Evolutionary conservation across 495 filamentous ascomycete species (phyloP), one percentile per base, ranked within the genome.

Genomic region (Penicillium manginii): DNA sequence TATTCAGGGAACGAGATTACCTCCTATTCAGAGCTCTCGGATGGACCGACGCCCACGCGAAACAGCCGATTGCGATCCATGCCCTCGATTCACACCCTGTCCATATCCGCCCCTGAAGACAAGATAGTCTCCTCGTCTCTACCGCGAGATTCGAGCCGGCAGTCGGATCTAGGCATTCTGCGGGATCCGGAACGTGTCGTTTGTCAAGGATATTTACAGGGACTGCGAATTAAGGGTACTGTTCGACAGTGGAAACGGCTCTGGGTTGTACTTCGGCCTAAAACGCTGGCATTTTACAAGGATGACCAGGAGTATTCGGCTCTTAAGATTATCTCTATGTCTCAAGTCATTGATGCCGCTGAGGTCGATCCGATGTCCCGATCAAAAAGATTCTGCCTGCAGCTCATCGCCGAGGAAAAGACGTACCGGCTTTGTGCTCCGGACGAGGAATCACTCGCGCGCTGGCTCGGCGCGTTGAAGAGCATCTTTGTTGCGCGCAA

Each of bases 391-490:
- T 85, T 88, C 66, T 98, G 94, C 72, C 77, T 97, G 75, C 94
- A 98, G 70, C 84, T 97, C 64, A 96, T 98, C 73, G 90, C 90
- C 46, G 93, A 96, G 61, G 93, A 97, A 66, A 93, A 96, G 73
- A 91, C 85, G 52, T 96, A 93, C 59, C 86, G 91, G 39, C 93
- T 97, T 58, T 94, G 90, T 68, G 87, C 91, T 1, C 73, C 83
- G 18, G 86, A 89, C 66, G 94, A 98, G 73, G 93, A 97, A 61
- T 75, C 82, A 18, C 77, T 98, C 43, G 86, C 92, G 11, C 88
- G 88, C 60, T 96, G 90, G 78, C 78, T 98, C 2, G 94, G 96
- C 1, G 89, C 91, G 1, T 79, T 98, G 68, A 97, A 97, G 74
- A 96, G 91, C 70, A 81, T 96, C 55, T 74, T 97, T 45, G 73